Base-by-base conservation (phyloP, 371 early-diverging fungal genomes). In the Lichtheimia hyalospora region DNA sequence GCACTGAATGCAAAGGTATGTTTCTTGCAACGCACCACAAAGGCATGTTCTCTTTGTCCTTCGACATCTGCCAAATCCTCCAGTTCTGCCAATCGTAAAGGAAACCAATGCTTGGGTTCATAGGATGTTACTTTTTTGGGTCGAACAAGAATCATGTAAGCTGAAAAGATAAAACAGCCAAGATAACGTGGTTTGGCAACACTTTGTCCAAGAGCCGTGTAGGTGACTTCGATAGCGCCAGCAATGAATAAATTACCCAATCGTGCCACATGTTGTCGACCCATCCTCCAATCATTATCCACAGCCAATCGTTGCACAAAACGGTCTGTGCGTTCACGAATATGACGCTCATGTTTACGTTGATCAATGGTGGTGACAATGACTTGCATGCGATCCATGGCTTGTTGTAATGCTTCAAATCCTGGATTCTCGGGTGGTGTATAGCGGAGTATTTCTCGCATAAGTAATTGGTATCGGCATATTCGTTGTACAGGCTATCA, bases 91-190 rank as follows among this genome's bases (percentile, higher is more conserved):
- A 74, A 63, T 1, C 73, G 63, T 6, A 85, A 62, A 0, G 86
- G 84, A 49, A 85, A 73, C 86, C 86, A 85, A 49, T 84, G 81
- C 23, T 81, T 78, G 0, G 84, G 80, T 55, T 83, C 84, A 40
- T 84, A 85, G 5, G 58, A 57, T 6, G 66, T 79, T 5, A 68
- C 60, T 40, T 84, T 85, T 60, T 84, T 85, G 2, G 82, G 78
- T 40, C 81, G 68, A 2, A 84, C 79, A 41, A 85, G 64, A 8
- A 85, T 69, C 21, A 85, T 62, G 60, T 82, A 83, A 8, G 76
- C 66, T 13, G 74, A 67, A 55, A 84, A 85, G 14, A 85, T 49
- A 63, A 84, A 80, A 54, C 86, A 85, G 0, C 86, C 86, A 8
- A 77, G 57, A 40, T 81, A 81, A 57, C 68, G 62, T 25, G 77